phyloP scores from a whole-genome alignment of 2,329 filamentous ascomycete species.

The Hypoxylon sp. region DNA sequence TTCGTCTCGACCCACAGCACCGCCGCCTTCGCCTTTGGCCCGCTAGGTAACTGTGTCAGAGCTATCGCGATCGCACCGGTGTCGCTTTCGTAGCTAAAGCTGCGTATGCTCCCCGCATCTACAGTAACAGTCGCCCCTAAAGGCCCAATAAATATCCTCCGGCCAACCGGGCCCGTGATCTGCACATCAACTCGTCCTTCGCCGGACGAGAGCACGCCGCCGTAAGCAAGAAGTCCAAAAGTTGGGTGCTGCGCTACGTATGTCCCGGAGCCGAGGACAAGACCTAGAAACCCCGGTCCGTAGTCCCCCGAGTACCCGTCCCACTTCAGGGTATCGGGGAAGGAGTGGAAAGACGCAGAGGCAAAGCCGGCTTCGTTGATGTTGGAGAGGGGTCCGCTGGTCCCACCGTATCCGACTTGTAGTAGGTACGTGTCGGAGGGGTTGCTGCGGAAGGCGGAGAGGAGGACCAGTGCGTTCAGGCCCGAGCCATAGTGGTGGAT shows the following conservation, averaged over 20 bases:
- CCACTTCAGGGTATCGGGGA: slow-evolving; percentile 68
- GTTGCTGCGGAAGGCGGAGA: slow-evolving; percentile 65
- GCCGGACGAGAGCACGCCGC: slow-evolving; percentile 58
- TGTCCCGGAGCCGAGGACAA: slow-evolving; percentile 64
- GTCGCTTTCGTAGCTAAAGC: slow-evolving; percentile 55
- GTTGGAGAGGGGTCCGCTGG: slow-evolving; percentile 67
- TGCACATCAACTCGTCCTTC: slow-evolving; percentile 54
- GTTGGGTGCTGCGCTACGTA: slow-evolving; percentile 63
- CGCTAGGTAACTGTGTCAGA: slow-evolving; percentile 52
- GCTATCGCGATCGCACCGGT: slow-evolving; percentile 51
- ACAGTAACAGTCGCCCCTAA: slow-evolving; percentile 59
- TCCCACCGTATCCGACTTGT: slow-evolving; percentile 68
- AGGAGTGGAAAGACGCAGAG: slow-evolving; percentile 70
- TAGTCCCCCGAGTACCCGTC: slow-evolving; percentile 72
- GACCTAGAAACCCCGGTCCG: slow-evolving; percentile 67
- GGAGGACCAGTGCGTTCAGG: slow-evolving; percentile 69
- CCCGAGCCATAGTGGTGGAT: slow-evolving; percentile 74
- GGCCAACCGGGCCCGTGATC: slow-evolving; percentile 63
- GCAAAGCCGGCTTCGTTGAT: slow-evolving; percentile 70
- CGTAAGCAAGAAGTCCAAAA: slow-evolving; percentile 65
- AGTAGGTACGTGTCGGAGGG: slow-evolving; percentile 65
- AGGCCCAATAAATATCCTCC: slow-evolving; percentile 64
- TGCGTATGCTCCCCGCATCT: slow-evolving; percentile 61
- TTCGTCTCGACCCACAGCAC: slow-evolving; percentile 58
- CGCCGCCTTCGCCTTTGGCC: slow-evolving; percentile 50